These are phyloP conservation scores for Pleurostoma richardsiae DNA, from an alignment of 2,329 filamentous ascomycete genomes.

Conservation along the genomic window DNA sequence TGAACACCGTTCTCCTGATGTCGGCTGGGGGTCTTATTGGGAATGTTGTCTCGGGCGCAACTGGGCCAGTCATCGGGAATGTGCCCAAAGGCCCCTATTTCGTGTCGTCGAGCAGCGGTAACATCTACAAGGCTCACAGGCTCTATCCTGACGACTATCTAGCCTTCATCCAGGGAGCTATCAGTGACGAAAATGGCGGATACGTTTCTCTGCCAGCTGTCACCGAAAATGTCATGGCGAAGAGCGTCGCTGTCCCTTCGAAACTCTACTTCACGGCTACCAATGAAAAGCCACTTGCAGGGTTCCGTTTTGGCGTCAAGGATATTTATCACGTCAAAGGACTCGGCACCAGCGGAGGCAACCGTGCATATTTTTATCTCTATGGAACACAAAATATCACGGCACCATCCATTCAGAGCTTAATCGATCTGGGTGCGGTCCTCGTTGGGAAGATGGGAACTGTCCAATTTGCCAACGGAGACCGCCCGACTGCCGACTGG, in stretches of 20 bases:
- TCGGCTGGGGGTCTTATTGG: background rate
- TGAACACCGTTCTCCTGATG: constrained; percentile 7
- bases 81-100: constrained; percentile 5
- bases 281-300: constrained; percentile 44
- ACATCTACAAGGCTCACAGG: background rate
- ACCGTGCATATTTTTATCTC: constrained; percentile 50
- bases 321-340: constrained; percentile 54
- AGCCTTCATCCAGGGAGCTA: background rate
- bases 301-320: constrained; percentile 53
- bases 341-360: constrained; percentile 46
- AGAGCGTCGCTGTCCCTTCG: constrained; percentile 42
- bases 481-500: constrained; percentile 40
- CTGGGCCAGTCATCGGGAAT: background rate
- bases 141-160: background rate
- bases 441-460: constrained; percentile 41
- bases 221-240: background rate
- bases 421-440: constrained; percentile 53
- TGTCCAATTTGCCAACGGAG: constrained; percentile 35
- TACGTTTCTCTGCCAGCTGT: background rate
- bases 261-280: constrained; percentile 49
- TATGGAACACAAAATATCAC: constrained; percentile 42
- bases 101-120: background rate
- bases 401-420: constrained; percentile 44
- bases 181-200: background rate
- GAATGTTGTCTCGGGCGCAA: background rate